Conservation (phyloP, 164 flowering plant species). For the Sextonia rubra region DNA sequence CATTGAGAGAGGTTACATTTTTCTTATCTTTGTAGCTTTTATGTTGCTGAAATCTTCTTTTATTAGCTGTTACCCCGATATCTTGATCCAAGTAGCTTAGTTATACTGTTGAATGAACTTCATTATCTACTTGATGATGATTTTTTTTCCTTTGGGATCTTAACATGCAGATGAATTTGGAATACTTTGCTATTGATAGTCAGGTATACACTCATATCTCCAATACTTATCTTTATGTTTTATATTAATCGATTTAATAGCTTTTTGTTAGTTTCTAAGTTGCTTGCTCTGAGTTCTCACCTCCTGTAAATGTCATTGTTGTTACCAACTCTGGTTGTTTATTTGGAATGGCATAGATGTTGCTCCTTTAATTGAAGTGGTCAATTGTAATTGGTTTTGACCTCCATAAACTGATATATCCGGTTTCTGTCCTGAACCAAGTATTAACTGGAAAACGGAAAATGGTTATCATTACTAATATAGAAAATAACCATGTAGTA, state of each 20-base stretch:
- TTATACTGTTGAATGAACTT: conserved; percentile 1
- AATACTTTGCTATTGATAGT: conserved; percentile 89
- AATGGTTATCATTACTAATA: neutral
- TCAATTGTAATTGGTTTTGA: neutral
- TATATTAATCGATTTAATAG: no score
- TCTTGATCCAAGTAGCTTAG: neutral
- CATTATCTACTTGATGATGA: conserved; percentile 12
- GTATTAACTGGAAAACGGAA: no score
- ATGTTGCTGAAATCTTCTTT: neutral
- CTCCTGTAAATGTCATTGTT: neutral
- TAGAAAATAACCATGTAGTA: neutral
- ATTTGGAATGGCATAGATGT: neutral
- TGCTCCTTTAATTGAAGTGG: neutral
- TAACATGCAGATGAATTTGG: conserved; percentile 92
- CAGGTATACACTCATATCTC: conserved; percentile 50
- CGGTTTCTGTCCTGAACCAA: neutral
- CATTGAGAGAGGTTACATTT: conserved; percentile 75
- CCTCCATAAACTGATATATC: neutral
- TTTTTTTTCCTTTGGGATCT: conserved; percentile 10
- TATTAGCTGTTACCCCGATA: neutral
- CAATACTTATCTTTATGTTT: neutral
- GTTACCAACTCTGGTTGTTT: no score
- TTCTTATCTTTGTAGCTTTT: conserved; percentile 1
- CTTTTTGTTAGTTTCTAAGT: no score
- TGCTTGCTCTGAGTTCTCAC: no score